Conservation (phyloP, 2,329 filamentous ascomycete species). For the Zymoseptoria tritici region DNA sequence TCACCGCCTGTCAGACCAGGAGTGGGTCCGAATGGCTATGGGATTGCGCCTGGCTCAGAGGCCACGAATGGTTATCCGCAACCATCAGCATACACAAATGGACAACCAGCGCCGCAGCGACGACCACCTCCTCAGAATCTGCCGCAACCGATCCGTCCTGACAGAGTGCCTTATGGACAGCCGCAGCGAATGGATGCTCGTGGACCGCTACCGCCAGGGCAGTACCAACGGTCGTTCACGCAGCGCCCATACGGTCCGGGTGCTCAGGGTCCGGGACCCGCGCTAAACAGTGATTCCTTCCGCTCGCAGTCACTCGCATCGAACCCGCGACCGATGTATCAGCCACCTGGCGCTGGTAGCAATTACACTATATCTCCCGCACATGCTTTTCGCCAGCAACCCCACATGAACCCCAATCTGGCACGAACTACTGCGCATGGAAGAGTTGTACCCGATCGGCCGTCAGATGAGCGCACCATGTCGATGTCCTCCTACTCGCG, state of each 20-base stretch:
- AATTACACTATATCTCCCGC: conserved; percentile 57
- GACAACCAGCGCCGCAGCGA: conserved; percentile 37
- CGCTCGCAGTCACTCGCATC: conserved; percentile 89
- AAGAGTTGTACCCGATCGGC: conserved; percentile 80
- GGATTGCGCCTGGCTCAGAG: conserved; percentile 22
- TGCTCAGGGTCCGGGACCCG: conserved; percentile 37
- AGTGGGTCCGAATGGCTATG: conserved; percentile 34
- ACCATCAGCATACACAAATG: conserved; percentile 24
- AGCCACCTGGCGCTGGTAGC: conserved; percentile 53
- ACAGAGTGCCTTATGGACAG: conserved; percentile 63
- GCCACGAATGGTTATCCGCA: conserved; percentile 27
- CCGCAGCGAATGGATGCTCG: conserved; percentile 63
- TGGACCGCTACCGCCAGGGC: conserved; percentile 42
- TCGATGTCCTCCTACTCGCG: conserved; percentile 80
- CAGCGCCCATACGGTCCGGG: conserved; percentile 23
- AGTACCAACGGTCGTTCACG: conserved; percentile 34
- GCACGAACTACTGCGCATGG: conserved; percentile 86
- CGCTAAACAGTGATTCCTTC: conserved; percentile 76
- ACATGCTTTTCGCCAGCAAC: conserved; percentile 70
- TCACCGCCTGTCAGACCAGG: conserved; percentile 52
- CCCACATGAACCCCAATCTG: conserved; percentile 55
- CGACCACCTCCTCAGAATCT: conserved; percentile 44
- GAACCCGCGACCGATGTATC: conserved; percentile 63
- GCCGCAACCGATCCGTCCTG: conserved; percentile 53
- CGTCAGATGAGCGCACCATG: conserved; percentile 82